Base-by-base conservation (phyloP, 495 filamentous ascomycete species). In the Pseudomonodictys pantanalensis region DNA sequence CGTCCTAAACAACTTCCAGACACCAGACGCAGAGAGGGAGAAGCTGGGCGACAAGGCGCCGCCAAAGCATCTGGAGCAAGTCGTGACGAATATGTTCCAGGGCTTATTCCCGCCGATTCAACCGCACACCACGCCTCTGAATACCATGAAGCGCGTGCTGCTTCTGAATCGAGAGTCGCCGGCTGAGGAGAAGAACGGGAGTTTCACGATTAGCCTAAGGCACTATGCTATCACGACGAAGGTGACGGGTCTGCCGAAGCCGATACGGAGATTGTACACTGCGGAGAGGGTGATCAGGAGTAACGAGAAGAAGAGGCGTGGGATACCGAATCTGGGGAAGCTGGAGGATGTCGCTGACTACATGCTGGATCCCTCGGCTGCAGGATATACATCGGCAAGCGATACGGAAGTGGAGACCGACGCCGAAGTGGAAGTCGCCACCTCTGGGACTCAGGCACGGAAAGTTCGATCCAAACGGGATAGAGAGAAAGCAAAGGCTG, bases 1-100 rank as follows among this genome's bases (percentile, higher is more conserved):
- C 17, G 95, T 98, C 53, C 97, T 98, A 93, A 99, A 99, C 76
- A 96, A 96, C 70, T 96, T 99, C 74, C 82, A 80, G 30, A 86
- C 83, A 1, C 79, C 88, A 35, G 77, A 85, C n/a, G 83, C 87
- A 46, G 78, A 85, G 17, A 44, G 57, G 26, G 60, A 55, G 33
- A 53, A 50, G 22, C 41, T 50, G 17, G 47, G 51, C 20, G 51
- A 52, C 35, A 52, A 42, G 17, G 56, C 62, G 42, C 79, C 89
- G 17, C 86, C 88, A 17, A 91, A 89, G 65, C 91, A 96, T 58
- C 88, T 97, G 67, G 95, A 99, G 73, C 83, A 84, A 22, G 86
- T 99, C n/a, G 84, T 89, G 1, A 97, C 91, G 6, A 91, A 91
- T 33, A 83, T 96, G 64, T 99, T 97, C 76, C 93, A 97, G 72